Evolutionary conservation across 1,139 yeast genomes (phyloP), one percentile per base, ranked within the genome.

Genomic region (Suhomyces taliae): DNA sequence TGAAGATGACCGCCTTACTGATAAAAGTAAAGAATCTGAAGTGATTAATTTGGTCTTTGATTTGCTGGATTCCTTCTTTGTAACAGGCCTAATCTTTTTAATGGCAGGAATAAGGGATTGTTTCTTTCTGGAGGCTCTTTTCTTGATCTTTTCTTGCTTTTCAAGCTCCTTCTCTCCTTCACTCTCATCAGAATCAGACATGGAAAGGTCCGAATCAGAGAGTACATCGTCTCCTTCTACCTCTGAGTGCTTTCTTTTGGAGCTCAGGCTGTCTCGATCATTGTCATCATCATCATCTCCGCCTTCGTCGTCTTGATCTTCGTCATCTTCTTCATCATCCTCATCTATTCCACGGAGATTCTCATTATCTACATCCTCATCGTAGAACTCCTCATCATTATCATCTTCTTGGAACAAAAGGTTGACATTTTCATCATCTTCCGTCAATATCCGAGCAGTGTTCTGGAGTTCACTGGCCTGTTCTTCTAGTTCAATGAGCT

Each of bases 401-500:
- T 81, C 98, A 49, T 87, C 90, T 62, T 90, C 98, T 57, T 82
- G 85, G 58, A 90, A 90, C 52, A 91, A 73, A 48, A 87, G 74
- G 53, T 85, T 82, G 34, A 86, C 83, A 47, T 85, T 86, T 52
- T 87, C 93, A 52, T 85, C 90, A 42, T 87, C 90, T 40, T 82
- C 86, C 7, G 75, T 70, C 32, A 66, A 57, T 33, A 70, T 64
- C 49, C 69, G 72, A 47, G 72, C 49, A 35, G 62, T 51, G 44
- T 56, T 57, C 50, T 61, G 55, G 37, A 78, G 72, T 50, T 64
- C 72, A 14, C 65, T 61, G 6, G 70, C 64, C 48, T 65, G 72
- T 52, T 75, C 82, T 59, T 90, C 97, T 37, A 87, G 78, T 51
- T 83, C 86, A 26, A 93, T 72, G 55, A 93, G 75, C 51, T 84